Evolutionary conservation across 1,284 basidiomycete genomes (phyloP), one percentile per base, ranked within the genome.

Genomic region (Coniferiporia weirii): DNA sequence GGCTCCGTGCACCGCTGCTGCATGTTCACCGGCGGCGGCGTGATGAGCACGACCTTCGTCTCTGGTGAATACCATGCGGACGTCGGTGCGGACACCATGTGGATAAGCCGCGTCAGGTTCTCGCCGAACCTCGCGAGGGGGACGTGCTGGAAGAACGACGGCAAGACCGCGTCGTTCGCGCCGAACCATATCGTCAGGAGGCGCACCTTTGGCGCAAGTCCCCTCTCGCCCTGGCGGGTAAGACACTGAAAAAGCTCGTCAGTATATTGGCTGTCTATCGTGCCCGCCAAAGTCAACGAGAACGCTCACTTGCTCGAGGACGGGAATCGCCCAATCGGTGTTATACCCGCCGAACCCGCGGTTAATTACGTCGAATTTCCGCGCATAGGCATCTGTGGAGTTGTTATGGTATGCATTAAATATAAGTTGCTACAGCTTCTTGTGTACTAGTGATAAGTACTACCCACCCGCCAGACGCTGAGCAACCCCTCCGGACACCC

Each of bases 171-270:
- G 68, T 94, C 93, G 71, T 95, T 95, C 9, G 91, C 91, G 53
- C 93, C 93, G 64, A 90, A 91, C 93, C 92, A 96, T 68, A 96
- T 86, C 10, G 83, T 84, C 61, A 95, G 75, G 19, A 95, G 72
- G 51, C 81, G 82, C 49, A 93, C 79, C 62, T 81, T 84, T n/a
- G 81, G 82, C 49, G 75, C 75, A 50, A 77, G 73, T 48, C 72
- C 68, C 54, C 78, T 76, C 54, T 80, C 75, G n/a, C 76, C 67
- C 64, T 75, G 74, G 57, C 77, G 46, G 35, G 40, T 46, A 13
- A 60, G 59, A 40, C 49, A 61, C 59, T 61, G 8, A 3, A 13
- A 38, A 13, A 1, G 17, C 10, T 17, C 27, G 15, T 6, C 20
- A 36, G 12, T 35, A 47, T 47, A 48, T 54, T n/a, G n/a, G n/a